A percentile compares a stretch with the other conserved stretches of the same genome.
phyloP scores from a whole-genome alignment of 768 basidiomycete species.

The Mrakia blollopis region DNA sequence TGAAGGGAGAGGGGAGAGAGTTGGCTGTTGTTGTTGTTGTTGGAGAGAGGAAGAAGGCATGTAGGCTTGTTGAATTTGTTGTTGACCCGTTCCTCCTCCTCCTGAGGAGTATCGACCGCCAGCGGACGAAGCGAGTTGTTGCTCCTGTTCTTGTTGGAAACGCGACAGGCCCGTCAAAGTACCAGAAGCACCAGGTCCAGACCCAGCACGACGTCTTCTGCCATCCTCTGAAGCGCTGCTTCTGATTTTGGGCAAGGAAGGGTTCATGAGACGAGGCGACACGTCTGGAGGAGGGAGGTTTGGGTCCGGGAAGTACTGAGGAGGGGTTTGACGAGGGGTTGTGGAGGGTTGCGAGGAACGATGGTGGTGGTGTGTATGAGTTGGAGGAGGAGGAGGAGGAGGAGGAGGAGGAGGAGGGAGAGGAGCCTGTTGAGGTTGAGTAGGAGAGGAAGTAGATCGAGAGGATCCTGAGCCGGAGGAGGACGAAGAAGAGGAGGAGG shows the following conservation, averaged over 20 bases:
- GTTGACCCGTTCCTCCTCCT: not conserved
- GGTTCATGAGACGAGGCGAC: slow-evolving; percentile 11
- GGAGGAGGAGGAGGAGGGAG: not conserved
- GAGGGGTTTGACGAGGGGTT: not conserved
- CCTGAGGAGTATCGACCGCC: not conserved
- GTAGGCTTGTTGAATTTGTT: not conserved
- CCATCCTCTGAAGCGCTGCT: slow-evolving; percentile 8
- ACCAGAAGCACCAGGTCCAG: not conserved
- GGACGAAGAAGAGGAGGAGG: slow-evolving; percentile 11
- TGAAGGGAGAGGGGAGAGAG: not conserved
- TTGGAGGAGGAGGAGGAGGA: not conserved
- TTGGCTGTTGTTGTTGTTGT: not conserved
- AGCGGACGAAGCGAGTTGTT: not conserved
- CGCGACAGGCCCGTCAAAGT: not conserved
- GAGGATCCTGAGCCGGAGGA: slow-evolving; percentile 8
- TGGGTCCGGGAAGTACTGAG: slow-evolving; percentile 9
- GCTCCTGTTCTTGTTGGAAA: not conserved
- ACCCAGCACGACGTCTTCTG: not conserved
- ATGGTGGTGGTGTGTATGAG: not conserved
- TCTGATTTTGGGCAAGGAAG: not conserved
- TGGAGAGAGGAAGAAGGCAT: not conserved
- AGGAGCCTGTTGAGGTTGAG: not conserved
- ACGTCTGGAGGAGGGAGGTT: slow-evolving; percentile 18
- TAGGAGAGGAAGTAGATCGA: not conserved
- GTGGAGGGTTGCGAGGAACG: not conserved